A percentile compares a stretch with the other conserved stretches of the same genome.
Evolutionary conservation across 805 yeast genomes (phyloP).

Genomic region (Saturnispora kantuleensis): DNA sequence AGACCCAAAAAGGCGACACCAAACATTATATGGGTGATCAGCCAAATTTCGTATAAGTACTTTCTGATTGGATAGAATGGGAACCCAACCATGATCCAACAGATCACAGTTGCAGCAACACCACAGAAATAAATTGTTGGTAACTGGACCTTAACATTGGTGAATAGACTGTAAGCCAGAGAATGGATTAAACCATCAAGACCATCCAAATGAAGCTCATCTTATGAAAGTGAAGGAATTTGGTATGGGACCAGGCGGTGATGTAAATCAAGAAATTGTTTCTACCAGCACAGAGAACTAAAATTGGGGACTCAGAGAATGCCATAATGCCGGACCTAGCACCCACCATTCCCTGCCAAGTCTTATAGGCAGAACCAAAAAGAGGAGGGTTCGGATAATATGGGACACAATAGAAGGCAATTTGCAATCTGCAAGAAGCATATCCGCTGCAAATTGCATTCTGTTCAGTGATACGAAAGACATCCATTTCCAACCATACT

Average conservation of each 20-base stretch:
- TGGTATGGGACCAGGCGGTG: constrained; percentile 33
- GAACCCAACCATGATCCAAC: constrained; percentile 37
- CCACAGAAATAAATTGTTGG: constrained; percentile 23
- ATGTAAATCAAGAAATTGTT: constrained; percentile 34
- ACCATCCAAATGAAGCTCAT: constrained; percentile 49
- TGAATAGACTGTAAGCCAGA: constrained; percentile 20
- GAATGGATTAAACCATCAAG: constrained; percentile 33
- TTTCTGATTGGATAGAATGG: constrained; percentile 43
- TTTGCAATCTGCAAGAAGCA: constrained; percentile 7
- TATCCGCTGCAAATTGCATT: constrained; percentile 7
- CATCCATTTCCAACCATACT: constrained; percentile 13
- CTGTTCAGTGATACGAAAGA: constrained; percentile 9
- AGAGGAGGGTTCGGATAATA: constrained; percentile 10
- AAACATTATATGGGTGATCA: constrained; percentile 44
- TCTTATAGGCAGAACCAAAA: constrained; percentile 24
- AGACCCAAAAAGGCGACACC: constrained; percentile 44
- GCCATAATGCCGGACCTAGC: constrained; percentile 32
- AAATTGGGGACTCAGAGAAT: constrained; percentile 30
- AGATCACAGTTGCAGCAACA: constrained; percentile 31
- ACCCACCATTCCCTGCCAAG: constrained; percentile 21
- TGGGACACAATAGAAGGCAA: constrained; percentile 9
- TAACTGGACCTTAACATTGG: constrained; percentile 7
- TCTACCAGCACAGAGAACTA: constrained; percentile 38
- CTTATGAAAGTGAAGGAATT: constrained; percentile 49
- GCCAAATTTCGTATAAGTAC: constrained; percentile 47